Evolutionary conservation across 1,139 yeast genomes (phyloP).

Genomic region (Yamadazyma sp.): DNA sequence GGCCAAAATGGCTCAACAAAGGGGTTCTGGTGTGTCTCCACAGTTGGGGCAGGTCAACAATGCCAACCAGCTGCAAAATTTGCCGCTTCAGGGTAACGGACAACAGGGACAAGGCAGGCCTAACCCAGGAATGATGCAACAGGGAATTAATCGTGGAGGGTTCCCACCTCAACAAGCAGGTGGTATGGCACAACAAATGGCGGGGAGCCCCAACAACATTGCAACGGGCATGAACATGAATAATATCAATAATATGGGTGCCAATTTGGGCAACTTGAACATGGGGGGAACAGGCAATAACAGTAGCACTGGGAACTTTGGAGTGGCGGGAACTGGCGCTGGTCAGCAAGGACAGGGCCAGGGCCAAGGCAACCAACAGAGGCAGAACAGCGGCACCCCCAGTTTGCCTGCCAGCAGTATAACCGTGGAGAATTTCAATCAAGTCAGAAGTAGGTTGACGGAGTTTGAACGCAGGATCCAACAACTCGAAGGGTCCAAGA

Average conservation of each 20-base stretch:
- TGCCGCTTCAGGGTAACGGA: slow-evolving; percentile 1
- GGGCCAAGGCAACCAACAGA: not conserved
- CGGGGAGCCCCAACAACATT: not conserved
- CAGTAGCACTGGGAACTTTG: not conserved
- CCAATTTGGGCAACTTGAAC: not conserved
- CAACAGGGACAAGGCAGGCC: not conserved
- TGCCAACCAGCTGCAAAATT: slow-evolving; percentile 5
- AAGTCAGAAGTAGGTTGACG: slow-evolving; percentile 35
- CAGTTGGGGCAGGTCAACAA: not conserved
- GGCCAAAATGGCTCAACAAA: slow-evolving; percentile 17
- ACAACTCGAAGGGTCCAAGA: slow-evolving; percentile 26
- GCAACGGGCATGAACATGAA: not conserved
- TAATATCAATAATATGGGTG: not conserved
- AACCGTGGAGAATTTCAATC: slow-evolving; percentile 42
- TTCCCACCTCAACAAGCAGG: not conserved
- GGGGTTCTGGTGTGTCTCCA: slow-evolving; percentile 6
- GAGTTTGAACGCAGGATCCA: slow-evolving; percentile 46
- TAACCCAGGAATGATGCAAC: not conserved
- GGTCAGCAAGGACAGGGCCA: not conserved
- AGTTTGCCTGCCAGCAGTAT: slow-evolving; percentile 32
- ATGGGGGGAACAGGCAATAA: no score
- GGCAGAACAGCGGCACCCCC: slow-evolving; percentile 12
- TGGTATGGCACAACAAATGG: not conserved
- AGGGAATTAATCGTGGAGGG: slow-evolving; percentile 1
- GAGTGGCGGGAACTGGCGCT: not conserved